Conservation (phyloP, 108 stramenopile genomes). For the Pseudonitzschia delicatissima region DNA sequence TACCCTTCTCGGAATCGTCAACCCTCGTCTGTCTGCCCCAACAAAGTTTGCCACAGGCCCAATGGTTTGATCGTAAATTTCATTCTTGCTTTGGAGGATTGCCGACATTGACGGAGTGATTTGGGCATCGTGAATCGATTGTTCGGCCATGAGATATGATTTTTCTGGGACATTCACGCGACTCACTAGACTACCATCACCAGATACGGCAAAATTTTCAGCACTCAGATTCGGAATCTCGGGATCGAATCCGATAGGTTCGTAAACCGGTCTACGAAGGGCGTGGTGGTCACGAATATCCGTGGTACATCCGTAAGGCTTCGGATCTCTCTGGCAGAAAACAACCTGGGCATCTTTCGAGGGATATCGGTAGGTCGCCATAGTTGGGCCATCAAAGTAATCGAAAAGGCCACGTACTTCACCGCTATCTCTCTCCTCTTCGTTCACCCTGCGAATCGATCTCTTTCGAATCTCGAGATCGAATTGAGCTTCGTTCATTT, state of each 20-base stretch:
- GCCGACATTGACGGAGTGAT: neutral
- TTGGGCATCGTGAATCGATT: conserved; percentile 5
- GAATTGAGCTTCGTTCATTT: conserved; percentile 47
- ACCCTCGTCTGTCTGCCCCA: neutral
- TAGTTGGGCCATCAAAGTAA: conserved; percentile 75
- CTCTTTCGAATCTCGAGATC: conserved; percentile 54
- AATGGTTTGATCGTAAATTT: neutral
- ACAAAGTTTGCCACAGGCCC: neutral
- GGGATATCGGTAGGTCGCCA: conserved; percentile 57
- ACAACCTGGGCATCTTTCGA: conserved; percentile 46
- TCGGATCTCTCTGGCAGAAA: conserved; percentile 31
- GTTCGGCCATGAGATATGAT: conserved; percentile 5
- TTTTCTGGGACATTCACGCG: neutral
- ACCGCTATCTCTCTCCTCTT: neutral
- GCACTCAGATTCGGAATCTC: neutral
- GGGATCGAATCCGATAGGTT: conserved; percentile 7
- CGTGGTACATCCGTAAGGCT: conserved; percentile 1
- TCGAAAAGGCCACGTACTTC: conserved; percentile 43
- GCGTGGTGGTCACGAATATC: neutral
- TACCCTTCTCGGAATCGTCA: conserved; percentile 8
- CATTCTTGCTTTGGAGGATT: neutral
- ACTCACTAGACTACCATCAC: neutral
- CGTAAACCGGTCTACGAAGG: neutral
- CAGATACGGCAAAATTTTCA: neutral
- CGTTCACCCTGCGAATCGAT: neutral